phyloP scores from a whole-genome alignment of 306 rosid species.

The Calophaca sinica region DNA sequence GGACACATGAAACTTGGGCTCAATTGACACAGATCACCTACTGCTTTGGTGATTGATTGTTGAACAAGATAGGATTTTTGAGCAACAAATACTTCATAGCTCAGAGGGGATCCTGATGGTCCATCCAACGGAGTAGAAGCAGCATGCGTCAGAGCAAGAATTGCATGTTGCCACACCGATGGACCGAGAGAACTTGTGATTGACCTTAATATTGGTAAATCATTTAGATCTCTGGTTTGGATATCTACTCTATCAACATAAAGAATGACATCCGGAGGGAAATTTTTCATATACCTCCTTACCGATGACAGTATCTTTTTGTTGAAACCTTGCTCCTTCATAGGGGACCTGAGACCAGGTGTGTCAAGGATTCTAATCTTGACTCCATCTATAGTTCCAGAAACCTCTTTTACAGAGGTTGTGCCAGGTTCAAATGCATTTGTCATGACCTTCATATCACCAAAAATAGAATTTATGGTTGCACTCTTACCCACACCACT shows the following conservation, averaged over 20 bases:
- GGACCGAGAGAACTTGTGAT: constrained; percentile 58
- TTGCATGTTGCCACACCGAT: constrained; percentile 58
- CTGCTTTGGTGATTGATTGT: constrained; percentile 56
- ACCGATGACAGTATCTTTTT: constrained; percentile 55
- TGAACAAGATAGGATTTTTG: constrained; percentile 57
- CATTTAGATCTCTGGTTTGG: constrained; percentile 47
- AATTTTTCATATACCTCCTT: constrained; percentile 51
- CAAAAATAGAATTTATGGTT: constrained; percentile 64
- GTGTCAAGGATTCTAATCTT: constrained; percentile 69
- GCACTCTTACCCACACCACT: constrained; percentile 76
- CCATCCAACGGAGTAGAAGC: constrained; percentile 63
- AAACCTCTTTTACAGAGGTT: constrained; percentile 52
- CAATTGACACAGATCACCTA: constrained; percentile 42
- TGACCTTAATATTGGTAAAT: constrained; percentile 57
- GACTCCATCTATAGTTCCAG: constrained; percentile 59
- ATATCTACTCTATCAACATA: constrained; percentile 65
- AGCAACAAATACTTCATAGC: constrained; percentile 55
- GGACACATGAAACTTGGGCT: constrained; percentile 53
- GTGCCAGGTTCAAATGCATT: constrained; percentile 65
- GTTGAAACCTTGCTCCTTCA: constrained; percentile 60
- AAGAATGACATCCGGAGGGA: constrained; percentile 58
- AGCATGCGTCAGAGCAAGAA: constrained; percentile 67
- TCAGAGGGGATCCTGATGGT: constrained; percentile 59
- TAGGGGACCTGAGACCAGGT: constrained; percentile 60
- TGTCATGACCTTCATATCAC: constrained; percentile 52